Conservation (phyloP, 306 rosid species). For the Benincasa hispida region DNA sequence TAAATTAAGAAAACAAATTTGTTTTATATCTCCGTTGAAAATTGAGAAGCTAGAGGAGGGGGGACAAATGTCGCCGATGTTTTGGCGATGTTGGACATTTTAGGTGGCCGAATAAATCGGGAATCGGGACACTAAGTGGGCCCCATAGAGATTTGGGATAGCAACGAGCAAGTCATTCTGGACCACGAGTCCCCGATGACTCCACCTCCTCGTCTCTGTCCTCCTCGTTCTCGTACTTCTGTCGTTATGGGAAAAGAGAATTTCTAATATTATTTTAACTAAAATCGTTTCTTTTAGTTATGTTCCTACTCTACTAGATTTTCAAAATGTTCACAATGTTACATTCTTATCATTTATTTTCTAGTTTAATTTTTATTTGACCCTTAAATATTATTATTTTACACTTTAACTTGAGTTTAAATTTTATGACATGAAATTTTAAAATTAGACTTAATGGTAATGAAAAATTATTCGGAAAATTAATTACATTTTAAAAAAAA, state of each 20-base stretch:
- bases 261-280: neutral
- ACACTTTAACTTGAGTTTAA: too few species aligned
- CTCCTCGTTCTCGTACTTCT: neutral
- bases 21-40: neutral
- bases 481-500: too few species aligned
- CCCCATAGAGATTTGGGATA: slow-evolving; percentile 5
- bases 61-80: neutral
- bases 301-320: too few species aligned
- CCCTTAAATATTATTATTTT: too few species aligned
- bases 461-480: too few species aligned
- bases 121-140: slow-evolving; percentile 5
- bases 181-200: slow-evolving; percentile 18
- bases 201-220: neutral
- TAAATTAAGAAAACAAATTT: neutral
- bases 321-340: too few species aligned
- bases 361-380: too few species aligned
- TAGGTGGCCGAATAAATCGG: slow-evolving; percentile 7
- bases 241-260: neutral
- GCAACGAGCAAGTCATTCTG: slow-evolving; percentile 2
- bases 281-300: neutral
- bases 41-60: neutral
- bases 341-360: too few species aligned
- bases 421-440: too few species aligned
- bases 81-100: neutral
- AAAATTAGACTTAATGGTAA: too few species aligned